Evolutionary conservation across 2,329 filamentous ascomycete genomes (phyloP), one percentile per base, ranked within the genome.

Genomic region (Knoxdaviesia proteae): DNA sequence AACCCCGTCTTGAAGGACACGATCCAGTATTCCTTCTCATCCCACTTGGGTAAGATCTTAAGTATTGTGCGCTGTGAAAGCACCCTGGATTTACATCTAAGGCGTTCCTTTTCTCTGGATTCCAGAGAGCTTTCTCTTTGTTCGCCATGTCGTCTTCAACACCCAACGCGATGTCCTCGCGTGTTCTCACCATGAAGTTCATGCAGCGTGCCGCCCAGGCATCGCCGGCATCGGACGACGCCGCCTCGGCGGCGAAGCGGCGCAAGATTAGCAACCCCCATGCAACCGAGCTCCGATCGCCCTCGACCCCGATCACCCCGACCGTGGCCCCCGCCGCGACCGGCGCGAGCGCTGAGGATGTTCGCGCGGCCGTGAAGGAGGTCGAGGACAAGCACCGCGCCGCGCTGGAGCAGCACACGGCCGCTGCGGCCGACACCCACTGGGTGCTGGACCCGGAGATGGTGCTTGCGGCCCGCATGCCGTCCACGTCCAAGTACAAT

Each of bases 171-270:
- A 86, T 92, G 76, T 94, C 87, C 48, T 87, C 80, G 46, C 77
- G 86, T 50, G 77, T 94, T 40, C 68, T 92, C 54, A 87, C 82
- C 35, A 94, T 94, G 86, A 93, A 93, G 65, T 94, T 94, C 57
- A 94, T 94, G 87, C 87, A 93, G 65, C 74, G 87, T 53, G 81
- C 82, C 48, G 80, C 77, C 63, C 20, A 20, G 20, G 20, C 20
- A 34, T 60, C 53, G 46, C 54, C 59, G 41, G 56, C 63, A 11
- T 63, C 62, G 46, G 56, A 69, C 48, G 54, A 64, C 51, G 59
- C 53, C 46, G 57, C 69, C 48, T 54, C 64, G 52, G 67, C 58
- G 45, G 61, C 69, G 9, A 86, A 87, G 58, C 75, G 76, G 49
- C 70, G 74, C 48, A 80, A 78, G 53, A 41, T 61, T 46, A 46